phyloP scores from a whole-genome alignment of 1,284 basidiomycete genomes.

The Apiotrichum montevideense region DNA sequence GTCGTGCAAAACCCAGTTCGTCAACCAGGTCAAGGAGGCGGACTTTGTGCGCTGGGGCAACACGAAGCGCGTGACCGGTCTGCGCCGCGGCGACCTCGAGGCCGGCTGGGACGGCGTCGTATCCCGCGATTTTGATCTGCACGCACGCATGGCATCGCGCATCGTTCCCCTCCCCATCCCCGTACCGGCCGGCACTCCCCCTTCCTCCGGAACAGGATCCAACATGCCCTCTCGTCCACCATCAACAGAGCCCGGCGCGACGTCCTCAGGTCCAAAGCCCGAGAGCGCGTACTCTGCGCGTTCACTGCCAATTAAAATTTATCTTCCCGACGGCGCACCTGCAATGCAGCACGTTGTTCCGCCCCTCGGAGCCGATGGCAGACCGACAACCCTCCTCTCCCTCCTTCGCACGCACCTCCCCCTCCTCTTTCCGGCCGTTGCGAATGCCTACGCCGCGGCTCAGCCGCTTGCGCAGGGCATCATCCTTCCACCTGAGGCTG shows the following conservation, averaged over 20 bases:
- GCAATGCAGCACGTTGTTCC: slow-evolving; percentile 82
- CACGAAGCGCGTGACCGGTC: slow-evolving; percentile 80
- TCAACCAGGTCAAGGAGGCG: slow-evolving; percentile 89
- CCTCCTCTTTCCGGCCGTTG: slow-evolving; percentile 47
- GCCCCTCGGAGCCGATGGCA: slow-evolving; percentile 52
- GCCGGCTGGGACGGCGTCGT: slow-evolving; percentile 89
- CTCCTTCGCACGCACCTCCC: slow-evolving; percentile 47
- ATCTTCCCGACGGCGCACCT: slow-evolving; percentile 77
- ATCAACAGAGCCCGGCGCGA: slow-evolving; percentile 58
- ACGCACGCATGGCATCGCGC: slow-evolving; percentile 83
- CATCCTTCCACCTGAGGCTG: slow-evolving; percentile 73
- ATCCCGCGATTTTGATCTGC: slow-evolving; percentile 91
- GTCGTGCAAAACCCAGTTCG: slow-evolving; percentile 79
- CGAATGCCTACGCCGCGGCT: slow-evolving; percentile 43
- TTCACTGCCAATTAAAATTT: slow-evolving; percentile 80
- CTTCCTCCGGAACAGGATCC: slow-evolving; percentile 43
- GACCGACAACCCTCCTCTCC: slow-evolving; percentile 47
- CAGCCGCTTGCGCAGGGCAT: slow-evolving; percentile 77
- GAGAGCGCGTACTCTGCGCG: slow-evolving; percentile 68
- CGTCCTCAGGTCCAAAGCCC: slow-evolving; percentile 47
- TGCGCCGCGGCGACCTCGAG: slow-evolving; percentile 83
- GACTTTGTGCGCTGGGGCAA: slow-evolving; percentile 93
- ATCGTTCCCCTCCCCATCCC: slow-evolving; percentile 56
- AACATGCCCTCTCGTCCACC: slow-evolving; percentile 57
- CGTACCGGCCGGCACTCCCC: slow-evolving; percentile 42